A percentile compares a stretch with the other conserved stretches of the same genome.
phyloP scores from a whole-genome alignment of 2,329 filamentous ascomycete species.

The Penicillium palitans region DNA sequence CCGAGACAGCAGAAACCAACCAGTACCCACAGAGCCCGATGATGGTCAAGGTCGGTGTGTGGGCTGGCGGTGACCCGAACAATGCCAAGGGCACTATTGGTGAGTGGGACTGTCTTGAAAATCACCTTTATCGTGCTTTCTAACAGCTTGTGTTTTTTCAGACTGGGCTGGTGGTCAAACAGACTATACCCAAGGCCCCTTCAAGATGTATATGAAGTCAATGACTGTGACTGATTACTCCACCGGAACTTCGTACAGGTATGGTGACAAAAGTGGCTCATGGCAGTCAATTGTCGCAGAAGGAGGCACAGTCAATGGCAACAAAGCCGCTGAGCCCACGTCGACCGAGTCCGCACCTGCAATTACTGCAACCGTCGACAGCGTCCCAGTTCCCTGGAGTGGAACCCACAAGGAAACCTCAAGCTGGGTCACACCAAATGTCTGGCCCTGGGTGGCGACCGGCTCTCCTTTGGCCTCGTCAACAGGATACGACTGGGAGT shows the following conservation, averaged over 20 bases:
- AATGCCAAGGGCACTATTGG: conserved; percentile 78
- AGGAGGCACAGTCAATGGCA: conserved; percentile 73
- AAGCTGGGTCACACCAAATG: conserved; percentile 58
- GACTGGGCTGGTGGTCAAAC: conserved; percentile 85
- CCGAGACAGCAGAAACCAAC: conserved; percentile 62
- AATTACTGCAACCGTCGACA: conserved; percentile 61
- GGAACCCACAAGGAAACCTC: conserved; percentile 50
- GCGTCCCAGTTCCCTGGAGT: conserved; percentile 66
- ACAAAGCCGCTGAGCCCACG: conserved; percentile 49
- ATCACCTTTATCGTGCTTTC: background rate
- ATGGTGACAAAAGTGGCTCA: conserved; percentile 72
- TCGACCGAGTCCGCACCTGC: conserved; percentile 57
- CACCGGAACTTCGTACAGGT: conserved; percentile 80
- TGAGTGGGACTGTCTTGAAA: conserved; percentile 32
- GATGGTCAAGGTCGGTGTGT: conserved; percentile 88
- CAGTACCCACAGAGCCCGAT: conserved; percentile 96
- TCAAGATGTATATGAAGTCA: conserved; percentile 77
- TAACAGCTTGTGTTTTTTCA: conserved; percentile 19
- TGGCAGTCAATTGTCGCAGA: conserved; percentile 80
- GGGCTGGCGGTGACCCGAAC: conserved; percentile 83
- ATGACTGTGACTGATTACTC: conserved; percentile 86
- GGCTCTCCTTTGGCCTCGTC: conserved; percentile 50
- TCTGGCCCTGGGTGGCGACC: conserved; percentile 68
- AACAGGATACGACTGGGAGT: conserved; percentile 69
- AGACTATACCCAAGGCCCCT: conserved; percentile 80